Conservation (phyloP, 1,284 basidiomycete genomes). For the Puccinia horiana region DNA sequence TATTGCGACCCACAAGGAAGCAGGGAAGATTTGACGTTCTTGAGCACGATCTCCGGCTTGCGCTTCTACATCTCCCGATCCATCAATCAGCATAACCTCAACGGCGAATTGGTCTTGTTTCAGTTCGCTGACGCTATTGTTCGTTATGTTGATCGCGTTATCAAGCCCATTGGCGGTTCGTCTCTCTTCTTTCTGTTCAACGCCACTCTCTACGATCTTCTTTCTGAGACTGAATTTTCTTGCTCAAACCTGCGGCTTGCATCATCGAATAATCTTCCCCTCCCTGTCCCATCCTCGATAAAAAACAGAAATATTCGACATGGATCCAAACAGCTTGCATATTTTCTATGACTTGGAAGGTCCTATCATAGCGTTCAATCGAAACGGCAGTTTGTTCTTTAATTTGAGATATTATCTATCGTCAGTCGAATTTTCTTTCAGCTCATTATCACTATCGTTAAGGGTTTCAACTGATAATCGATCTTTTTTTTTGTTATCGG, state of each 20-base stretch:
- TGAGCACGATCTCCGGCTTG: constrained; percentile 58
- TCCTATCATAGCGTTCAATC: constrained; percentile 88
- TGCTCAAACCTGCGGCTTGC: not conserved
- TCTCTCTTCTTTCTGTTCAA: not conserved
- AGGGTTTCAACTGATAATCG: not conserved
- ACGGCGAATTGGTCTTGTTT: constrained; percentile 50
- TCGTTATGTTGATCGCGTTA: constrained; percentile 28
- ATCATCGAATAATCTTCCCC: not conserved
- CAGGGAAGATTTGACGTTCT: constrained; percentile 58
- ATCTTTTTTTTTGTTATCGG: not conserved
- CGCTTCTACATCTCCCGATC: constrained; percentile 59
- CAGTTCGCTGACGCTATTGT: constrained; percentile 40
- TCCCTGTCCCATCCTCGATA: not conserved
- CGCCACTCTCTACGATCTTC: not conserved
- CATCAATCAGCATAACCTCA: constrained; percentile 39
- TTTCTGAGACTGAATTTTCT: not conserved
- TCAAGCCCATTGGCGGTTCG: constrained; percentile 47
- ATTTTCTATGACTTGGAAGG: constrained; percentile 82
- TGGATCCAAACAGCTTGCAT: constrained; percentile 69
- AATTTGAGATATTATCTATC: constrained; percentile 65
- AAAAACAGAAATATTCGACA: constrained; percentile 56
- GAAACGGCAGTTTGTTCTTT: constrained; percentile 82
- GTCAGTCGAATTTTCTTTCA: constrained; percentile 21
- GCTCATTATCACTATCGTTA: not conserved
- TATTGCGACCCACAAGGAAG: constrained; percentile 60